These are phyloP conservation scores for Tetrapisispora iriomotensis DNA, from an alignment of 805 yeast genomes.

Conservation along the genomic window DNA sequence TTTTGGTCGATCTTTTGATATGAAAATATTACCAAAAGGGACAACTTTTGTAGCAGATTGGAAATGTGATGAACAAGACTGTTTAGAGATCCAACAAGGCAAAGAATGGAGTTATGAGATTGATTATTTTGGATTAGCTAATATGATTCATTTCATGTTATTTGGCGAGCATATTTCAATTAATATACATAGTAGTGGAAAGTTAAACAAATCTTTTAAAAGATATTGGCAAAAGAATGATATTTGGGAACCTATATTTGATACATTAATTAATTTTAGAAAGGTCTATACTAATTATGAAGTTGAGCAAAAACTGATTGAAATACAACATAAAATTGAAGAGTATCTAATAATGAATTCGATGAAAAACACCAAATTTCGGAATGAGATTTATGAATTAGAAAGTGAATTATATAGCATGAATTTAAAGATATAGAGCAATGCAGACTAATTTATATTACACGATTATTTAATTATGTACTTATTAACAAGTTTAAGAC, in stretches of 20 bases:
- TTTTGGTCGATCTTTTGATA: conserved; percentile 73
- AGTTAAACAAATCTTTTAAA: conserved; percentile 40
- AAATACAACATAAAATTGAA: conserved; percentile 9
- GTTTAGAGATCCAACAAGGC: conserved; percentile 54
- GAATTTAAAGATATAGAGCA: neutral
- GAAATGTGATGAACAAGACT: conserved; percentile 58
- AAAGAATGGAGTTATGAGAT: conserved; percentile 68
- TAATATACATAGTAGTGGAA: conserved; percentile 20
- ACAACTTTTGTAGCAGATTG: conserved; percentile 51
- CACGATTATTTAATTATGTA: no score
- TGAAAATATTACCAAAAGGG: conserved; percentile 41
- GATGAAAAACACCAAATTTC: conserved; percentile 19
- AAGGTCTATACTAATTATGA: conserved; percentile 2
- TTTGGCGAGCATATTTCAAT: conserved; percentile 58
- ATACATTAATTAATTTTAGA: conserved; percentile 51
- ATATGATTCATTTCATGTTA: conserved; percentile 59
- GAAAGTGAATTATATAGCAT: conserved; percentile 25
- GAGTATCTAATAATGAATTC: conserved; percentile 6
- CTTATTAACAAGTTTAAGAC: no score
- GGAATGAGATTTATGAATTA: conserved; percentile 28
- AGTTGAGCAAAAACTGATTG: neutral
- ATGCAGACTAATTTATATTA: no score
- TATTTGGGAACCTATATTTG: conserved; percentile 62
- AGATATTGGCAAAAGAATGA: conserved; percentile 62
- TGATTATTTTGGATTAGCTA: conserved; percentile 78